A percentile compares a stretch with the other conserved stretches of the same genome.
phyloP scores from a whole-genome alignment of 768 basidiomycete genomes.

The Lactarius vividus region DNA sequence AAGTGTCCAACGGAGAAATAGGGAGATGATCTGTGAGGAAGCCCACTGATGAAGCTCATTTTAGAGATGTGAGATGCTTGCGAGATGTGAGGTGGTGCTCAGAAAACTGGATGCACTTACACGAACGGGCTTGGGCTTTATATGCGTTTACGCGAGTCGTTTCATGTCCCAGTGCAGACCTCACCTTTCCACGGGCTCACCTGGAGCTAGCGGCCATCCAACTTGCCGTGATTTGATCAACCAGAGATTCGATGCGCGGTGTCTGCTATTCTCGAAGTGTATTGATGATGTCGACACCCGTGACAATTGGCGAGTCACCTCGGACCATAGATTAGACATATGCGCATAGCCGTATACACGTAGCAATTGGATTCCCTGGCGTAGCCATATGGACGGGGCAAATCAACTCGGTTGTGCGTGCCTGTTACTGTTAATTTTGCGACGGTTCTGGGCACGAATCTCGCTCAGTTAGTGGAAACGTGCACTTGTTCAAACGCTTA shows the following conservation, averaged over 20 bases:
- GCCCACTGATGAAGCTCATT: constrained; percentile 18
- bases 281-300: constrained; percentile 17
- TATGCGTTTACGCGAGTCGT: constrained; percentile 10
- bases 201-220: constrained; percentile 10
- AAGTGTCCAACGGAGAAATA: constrained; percentile 23
- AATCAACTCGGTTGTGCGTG: not conserved
- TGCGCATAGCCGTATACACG: constrained; percentile 12
- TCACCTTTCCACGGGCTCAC: constrained; percentile 3
- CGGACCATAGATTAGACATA: constrained; percentile 10
- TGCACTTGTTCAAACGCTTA: constrained; percentile 12
- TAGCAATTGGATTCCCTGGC: constrained; percentile 10
- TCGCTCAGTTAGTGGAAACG: constrained; percentile 7
- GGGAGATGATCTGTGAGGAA: constrained; percentile 14
- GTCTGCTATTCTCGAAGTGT: constrained; percentile 11
- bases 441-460: constrained; percentile 16
- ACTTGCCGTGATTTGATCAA: constrained; percentile 24
- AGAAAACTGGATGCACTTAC: not conserved
- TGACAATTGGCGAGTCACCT: constrained; percentile 20
- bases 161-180: constrained; percentile 12
- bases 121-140: constrained; percentile 6
- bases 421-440: constrained; percentile 12
- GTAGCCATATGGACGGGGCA: constrained; percentile 5
- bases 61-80: not conserved
- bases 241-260: constrained; percentile 10
- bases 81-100: not conserved